A percentile compares a stretch with the other conserved stretches of the same genome.
Evolutionary conservation across 768 basidiomycete genomes (phyloP).

Genomic region (Dentipellis sp.): DNA sequence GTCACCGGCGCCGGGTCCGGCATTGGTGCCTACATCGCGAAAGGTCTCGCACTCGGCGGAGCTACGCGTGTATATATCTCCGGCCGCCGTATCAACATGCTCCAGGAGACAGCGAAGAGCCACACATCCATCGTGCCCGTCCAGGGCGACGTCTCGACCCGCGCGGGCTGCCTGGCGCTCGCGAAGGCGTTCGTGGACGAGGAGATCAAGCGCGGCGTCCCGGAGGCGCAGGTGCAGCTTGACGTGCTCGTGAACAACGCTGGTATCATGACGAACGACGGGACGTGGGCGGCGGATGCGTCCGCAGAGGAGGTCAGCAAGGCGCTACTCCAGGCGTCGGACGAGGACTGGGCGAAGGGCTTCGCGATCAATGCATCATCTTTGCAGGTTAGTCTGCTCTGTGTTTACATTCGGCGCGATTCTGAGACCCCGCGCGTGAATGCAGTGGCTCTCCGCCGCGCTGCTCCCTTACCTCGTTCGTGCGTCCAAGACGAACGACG

Average conservation of each 20-base stretch:
- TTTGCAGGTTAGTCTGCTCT: constrained; percentile 6
- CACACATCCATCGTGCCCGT: constrained; percentile 4
- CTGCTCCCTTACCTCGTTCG: constrained; percentile 11
- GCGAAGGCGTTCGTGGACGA: constrained; percentile 4
- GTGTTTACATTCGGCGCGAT: neutral
- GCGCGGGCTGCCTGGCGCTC: constrained; percentile 7
- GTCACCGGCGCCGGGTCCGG: constrained; percentile 4
- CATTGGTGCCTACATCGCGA: constrained; percentile 13
- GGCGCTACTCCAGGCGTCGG: constrained; percentile 10
- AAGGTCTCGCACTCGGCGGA: constrained; percentile 10
- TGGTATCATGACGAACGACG: constrained; percentile 6
- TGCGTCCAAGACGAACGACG: constrained; percentile 6
- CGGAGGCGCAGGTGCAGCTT: constrained; percentile 1
- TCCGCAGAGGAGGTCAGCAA: constrained; percentile 5
- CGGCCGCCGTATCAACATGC: constrained; percentile 8
- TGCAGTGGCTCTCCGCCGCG: constrained; percentile 12
- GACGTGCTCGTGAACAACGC: constrained; percentile 11
- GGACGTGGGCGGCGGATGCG: constrained; percentile 6
- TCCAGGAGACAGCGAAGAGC: constrained; percentile 1
- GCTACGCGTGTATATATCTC: constrained; percentile 13
- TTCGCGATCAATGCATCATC: constrained; percentile 11
- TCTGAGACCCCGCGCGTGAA: neutral
- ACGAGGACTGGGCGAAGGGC: constrained; percentile 8
- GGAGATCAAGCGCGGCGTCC: constrained; percentile 4
- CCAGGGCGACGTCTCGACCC: constrained; percentile 11